These are phyloP conservation scores for Gossypium herbaceum DNA, from an alignment of 345 rosid genomes.

Conservation along the genomic window DNA sequence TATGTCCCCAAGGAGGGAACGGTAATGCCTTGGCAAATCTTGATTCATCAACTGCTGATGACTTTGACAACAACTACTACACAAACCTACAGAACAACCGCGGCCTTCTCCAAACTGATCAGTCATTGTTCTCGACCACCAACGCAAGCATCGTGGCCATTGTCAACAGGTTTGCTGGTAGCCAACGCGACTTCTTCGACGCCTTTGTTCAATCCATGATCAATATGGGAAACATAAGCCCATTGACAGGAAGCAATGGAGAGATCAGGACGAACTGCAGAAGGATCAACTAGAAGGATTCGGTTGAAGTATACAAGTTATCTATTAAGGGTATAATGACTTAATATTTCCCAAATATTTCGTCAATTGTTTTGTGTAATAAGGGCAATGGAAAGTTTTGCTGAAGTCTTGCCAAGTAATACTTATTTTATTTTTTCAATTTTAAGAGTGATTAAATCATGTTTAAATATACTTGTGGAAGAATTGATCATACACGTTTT, in stretches of 20 bases:
- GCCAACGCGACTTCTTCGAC: conserved; percentile 35
- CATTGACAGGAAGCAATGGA: conserved; percentile 33
- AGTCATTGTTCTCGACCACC: conserved; percentile 28
- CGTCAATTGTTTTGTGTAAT: background rate
- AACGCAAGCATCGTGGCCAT: conserved; percentile 11
- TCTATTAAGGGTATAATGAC: too few relatives aligned
- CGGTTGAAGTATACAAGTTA: too few relatives aligned
- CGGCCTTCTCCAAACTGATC: conserved; percentile 38
- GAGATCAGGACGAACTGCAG: conserved; percentile 35
- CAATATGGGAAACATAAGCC: conserved; percentile 38
- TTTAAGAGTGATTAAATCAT: background rate
- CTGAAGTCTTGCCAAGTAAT: background rate
- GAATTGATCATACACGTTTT: background rate
- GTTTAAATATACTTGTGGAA: background rate
- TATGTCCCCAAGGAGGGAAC: conserved; percentile 18
- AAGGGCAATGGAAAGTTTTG: background rate
- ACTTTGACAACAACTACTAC: conserved; percentile 36
- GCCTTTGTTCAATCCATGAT: conserved; percentile 39
- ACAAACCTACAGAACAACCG: conserved; percentile 25
- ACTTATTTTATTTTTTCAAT: too few relatives aligned
- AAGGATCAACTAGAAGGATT: conserved; percentile 26
- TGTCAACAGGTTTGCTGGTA: conserved; percentile 30
- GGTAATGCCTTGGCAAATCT: conserved; percentile 11
- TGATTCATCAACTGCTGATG: conserved; percentile 14
- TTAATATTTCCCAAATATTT: background rate